Base-by-base conservation (phyloP, 768 basidiomycete species). In the Rhizopogon vesiculosus region DNA sequence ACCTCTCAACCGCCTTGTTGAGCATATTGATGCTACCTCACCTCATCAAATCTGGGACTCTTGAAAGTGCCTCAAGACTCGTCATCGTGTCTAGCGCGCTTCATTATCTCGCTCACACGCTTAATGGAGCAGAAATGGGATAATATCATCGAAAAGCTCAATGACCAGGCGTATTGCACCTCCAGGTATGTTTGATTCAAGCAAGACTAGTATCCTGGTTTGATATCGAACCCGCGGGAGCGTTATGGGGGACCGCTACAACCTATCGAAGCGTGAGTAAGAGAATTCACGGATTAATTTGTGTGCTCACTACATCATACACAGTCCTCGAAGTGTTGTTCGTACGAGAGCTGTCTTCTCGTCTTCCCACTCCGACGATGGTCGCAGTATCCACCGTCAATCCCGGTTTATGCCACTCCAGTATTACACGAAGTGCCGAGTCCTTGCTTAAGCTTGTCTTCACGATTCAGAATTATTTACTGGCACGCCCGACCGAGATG, bases 261-360 rank as follows among this genome's bases (percentile, higher is more conserved):
- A 53, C 19, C 45, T 69, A 19, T 62, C 67, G 18, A 68, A 71
- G 31, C 43, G 66, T 72, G 25, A 38, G 48, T 43, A 3, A 39
- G 5, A 16, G 18, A 16, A 31, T 39, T 6, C 5, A 18, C 13
- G 10, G 4, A n/a, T 18, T 49, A 59, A 55, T 62, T 9, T 42
- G 22, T 25, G 29, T 55, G 22, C 42, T 29, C 13, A 39, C 40
- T 2, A 31, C 29, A 22, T 31, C 9, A 5, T 50, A 29, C 38
- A 35, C 42, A 76, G 69, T 72, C 2, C 58, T 76, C n/a, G 60
- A 63, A 49, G 53, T 75, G 40, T 66, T 75, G 63, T 74, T 76
- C 54, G 58, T 66, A 7, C 67, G 68, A 18, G 71, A 74, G 46
- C 64, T 76, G 4, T 65, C 64, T 3, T 66, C 65, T 12, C 74